Evolutionary conservation across 148 eudicot species (phyloP), one percentile per base, ranked within the genome.

Genomic region (Simmondsia chinensis): DNA sequence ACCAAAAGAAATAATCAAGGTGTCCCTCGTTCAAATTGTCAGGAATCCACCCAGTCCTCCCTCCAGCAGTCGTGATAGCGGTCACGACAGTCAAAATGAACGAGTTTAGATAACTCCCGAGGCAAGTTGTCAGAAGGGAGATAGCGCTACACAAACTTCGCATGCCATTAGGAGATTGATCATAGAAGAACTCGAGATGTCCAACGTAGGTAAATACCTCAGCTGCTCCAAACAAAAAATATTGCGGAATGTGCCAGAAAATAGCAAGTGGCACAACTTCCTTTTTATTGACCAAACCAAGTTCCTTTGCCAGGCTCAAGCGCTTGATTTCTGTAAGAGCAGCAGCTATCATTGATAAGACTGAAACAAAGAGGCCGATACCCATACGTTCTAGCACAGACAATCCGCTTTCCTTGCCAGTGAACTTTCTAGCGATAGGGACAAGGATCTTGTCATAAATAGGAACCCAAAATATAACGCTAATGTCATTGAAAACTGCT

Each of bases 161-260:
- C 74, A 77, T 77, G 29, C 61, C 68, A 39, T 77, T 76, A 2
- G 84, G 80, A 6, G 80, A 70, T 37, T 77, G 71, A 36, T 73
- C 68, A 10, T 70, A 66, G 27, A 65, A 67, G 40, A 78, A 70
- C 53, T 78, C 77, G 33, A 70, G 7, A 7, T 61, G 64, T 12
- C 80, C 77, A 6, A 73, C 41, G 30, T 48, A 66, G 4, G 65
- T 61, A 28, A 70, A 69, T 2, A 73, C 73, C 23, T 70, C 80
- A 3, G 80, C 68, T 15, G 56, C 56, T 1, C 84, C 84, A 21
- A 78, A 21, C 22, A 70, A 5, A 20, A 66, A 63, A 56, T 61
- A 77, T 21, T 76, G 83, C 0, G 85, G 85, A 20, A 74, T 70
- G 33, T 70, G 80, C 85, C 80, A 78, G 25, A 74, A 52, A 9